Base-by-base conservation (phyloP, 139 green algal species). In the Eudorina sp. region DNA sequence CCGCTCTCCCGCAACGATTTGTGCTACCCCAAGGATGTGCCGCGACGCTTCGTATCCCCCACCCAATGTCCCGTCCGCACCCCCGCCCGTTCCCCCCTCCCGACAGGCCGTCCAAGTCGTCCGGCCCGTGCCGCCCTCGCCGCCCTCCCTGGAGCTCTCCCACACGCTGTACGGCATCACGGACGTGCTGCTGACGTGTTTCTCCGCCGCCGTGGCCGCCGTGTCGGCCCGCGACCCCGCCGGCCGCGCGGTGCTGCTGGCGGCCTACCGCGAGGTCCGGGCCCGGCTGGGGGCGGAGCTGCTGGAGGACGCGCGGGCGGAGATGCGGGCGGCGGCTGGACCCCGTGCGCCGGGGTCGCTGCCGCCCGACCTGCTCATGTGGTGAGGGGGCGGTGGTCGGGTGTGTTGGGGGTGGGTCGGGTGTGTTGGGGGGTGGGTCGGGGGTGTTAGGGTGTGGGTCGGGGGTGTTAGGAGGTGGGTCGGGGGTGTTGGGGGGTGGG, bases 151-250 rank as follows among this genome's bases (percentile, higher is more conserved):
- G 53, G 58, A 88, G 53, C 89, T 92, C 40, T 85, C 84, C 4
- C 79, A 78, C 84, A 78, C 58, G 19, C 45, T 85, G 45, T 89
- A 84, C 68, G 85, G 79, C 38, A 53, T 90, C 40, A 76, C 80
- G 2, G 89, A 92, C 53, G 70, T 92, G 60, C 85, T 92, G 89
- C 77, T 92, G 4, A 62, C 79, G 1, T 77, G 38, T 19, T 88
- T 76, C 60, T 55, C 89, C 2, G 45, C 85, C 11, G 84, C 70
- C 5, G 51, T 89, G n/a, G 58, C 78, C 3, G 83, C 83, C 58
- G 40, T 31, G n/a, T n/a, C n/a, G n/a, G n/a, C n/a, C n/a, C 72
- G 45, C 34, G 46, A 34, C 23, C 58, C 48, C 7, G 31, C 18
- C 40, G 2, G 3, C 27, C 60, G 79, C 40, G 60, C 60, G 4